Conservation (phyloP, 106 monocot species). For the Allium sativum region DNA sequence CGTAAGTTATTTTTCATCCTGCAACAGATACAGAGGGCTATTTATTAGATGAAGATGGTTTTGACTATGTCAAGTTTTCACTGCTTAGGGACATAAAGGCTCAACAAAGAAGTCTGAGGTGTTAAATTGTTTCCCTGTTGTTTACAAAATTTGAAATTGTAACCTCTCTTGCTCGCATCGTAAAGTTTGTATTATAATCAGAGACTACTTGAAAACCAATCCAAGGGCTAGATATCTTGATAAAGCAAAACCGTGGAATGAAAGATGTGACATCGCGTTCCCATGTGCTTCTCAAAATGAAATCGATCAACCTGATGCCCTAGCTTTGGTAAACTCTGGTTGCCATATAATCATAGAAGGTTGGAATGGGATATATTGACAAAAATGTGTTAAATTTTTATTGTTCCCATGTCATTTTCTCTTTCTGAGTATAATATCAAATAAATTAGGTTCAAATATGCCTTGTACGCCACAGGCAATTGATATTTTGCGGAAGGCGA, state of each 20-base stretch:
- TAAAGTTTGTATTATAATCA: conserved; percentile 17
- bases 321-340: conserved; percentile 73
- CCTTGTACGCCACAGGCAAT: conserved; percentile 90
- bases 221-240: conserved; percentile 79
- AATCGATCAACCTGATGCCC: conserved; percentile 84
- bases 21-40: conserved; percentile 88
- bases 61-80: conserved; percentile 86
- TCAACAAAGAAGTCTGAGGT: conserved; percentile 96
- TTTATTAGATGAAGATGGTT: conserved; percentile 90
- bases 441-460: conserved; percentile 80
- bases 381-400: too few relatives aligned
- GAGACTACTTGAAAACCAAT: conserved; percentile 91
- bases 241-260: conserved; percentile 90
- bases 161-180: not conserved
- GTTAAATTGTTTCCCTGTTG: conserved; percentile 4
- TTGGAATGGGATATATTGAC: not conserved
- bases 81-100: conserved; percentile 84
- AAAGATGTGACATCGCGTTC: conserved; percentile 85
- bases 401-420: too few relatives aligned
- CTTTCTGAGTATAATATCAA: too few relatives aligned
- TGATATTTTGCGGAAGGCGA: conserved; percentile 81
- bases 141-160: conserved; percentile 1
- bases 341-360: conserved; percentile 91
- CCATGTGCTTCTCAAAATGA: conserved; percentile 96
- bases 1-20: conserved; percentile 3